Evolutionary conservation across 2,329 filamentous ascomycete species (phyloP).

Genomic region (Aspergillus pseudoterreus): DNA sequence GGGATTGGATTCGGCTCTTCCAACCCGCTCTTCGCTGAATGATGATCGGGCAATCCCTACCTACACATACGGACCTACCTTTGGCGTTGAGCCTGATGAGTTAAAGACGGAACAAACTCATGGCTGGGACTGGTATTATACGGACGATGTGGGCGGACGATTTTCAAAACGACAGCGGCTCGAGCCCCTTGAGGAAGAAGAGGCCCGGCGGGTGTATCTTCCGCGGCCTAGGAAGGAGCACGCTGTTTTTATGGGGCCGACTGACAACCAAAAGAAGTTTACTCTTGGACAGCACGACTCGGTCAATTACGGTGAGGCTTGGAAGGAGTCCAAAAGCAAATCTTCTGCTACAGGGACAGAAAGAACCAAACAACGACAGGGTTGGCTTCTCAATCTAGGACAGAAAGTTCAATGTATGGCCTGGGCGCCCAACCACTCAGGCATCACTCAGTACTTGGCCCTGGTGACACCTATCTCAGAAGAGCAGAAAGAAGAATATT

Average conservation of each 20-base stretch:
- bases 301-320: conserved; percentile 47
- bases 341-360: background rate
- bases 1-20: conserved; percentile 48
- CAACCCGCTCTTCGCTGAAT: conserved; percentile 41
- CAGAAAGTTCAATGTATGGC: conserved; percentile 48
- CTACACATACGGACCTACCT: conserved; percentile 41
- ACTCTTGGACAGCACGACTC: conserved; percentile 39
- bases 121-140: conserved; percentile 54
- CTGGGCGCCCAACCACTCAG: conserved; percentile 45
- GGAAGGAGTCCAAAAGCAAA: conserved; percentile 23
- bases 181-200: conserved; percentile 30
- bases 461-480: conserved; percentile 41
- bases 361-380: conserved; percentile 29
- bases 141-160: conserved; percentile 33
- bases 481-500: conserved; percentile 31
- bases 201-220: conserved; percentile 43
- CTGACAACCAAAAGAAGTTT: conserved; percentile 42
- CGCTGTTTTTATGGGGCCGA: conserved; percentile 51
- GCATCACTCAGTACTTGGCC: conserved; percentile 55
- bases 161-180: conserved; percentile 44
- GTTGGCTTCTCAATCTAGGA: conserved; percentile 57
- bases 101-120: conserved; percentile 43
- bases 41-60: conserved; percentile 21
- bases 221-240: conserved; percentile 29
- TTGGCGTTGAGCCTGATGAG: conserved; percentile 41